Conservation (phyloP, 371 early-diverging fungal genomes). For the Smittium culicis region DNA sequence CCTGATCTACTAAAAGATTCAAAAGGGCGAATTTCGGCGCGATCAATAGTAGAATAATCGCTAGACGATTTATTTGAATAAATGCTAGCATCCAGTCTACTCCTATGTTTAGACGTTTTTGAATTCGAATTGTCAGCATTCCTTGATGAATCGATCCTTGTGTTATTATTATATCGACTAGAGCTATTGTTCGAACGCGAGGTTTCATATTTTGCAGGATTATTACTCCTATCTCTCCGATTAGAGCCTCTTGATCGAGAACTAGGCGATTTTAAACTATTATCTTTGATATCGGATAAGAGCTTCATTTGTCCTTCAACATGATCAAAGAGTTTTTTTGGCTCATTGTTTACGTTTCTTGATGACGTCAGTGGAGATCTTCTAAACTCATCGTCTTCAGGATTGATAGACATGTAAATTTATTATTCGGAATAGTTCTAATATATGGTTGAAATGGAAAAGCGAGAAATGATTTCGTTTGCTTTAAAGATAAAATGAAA, state of each 20-base stretch:
- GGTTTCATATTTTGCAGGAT: neutral
- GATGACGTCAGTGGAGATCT: too few relatives aligned
- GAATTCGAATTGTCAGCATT: neutral
- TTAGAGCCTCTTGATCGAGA: neutral
- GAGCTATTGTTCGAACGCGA: neutral
- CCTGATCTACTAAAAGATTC: too few relatives aligned
- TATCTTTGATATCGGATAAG: neutral
- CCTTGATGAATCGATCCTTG: neutral
- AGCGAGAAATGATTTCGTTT: too few relatives aligned
- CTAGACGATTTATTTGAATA: too few relatives aligned
- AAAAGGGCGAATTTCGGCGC: too few relatives aligned
- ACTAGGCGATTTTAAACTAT: neutral
- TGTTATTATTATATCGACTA: too few relatives aligned
- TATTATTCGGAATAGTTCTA: too few relatives aligned
- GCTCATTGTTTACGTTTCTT: neutral
- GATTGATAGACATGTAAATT: neutral
- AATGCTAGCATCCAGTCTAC: too few relatives aligned
- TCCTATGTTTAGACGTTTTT: neutral
- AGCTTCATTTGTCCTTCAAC: neutral
- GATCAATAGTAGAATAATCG: neutral
- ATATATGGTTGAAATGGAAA: too few relatives aligned
- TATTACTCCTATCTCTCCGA: neutral
- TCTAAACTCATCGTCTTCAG: neutral
- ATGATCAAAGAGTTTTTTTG: neutral
- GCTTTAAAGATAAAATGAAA: too few relatives aligned